Base-by-base conservation (phyloP, 2,329 filamentous ascomycete species). In the Calycina marina region DNA sequence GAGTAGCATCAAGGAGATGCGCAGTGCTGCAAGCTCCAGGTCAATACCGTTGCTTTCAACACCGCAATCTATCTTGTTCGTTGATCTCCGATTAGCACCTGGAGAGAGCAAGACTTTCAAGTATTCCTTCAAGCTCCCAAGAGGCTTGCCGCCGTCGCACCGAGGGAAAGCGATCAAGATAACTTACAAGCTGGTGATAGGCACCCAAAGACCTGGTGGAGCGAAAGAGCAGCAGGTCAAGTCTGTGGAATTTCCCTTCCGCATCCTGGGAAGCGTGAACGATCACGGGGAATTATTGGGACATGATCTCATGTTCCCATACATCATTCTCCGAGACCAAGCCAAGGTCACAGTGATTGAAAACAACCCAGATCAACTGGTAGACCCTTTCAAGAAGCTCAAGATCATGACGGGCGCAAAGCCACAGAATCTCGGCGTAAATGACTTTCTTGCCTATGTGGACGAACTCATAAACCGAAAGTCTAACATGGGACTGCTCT, bases 1-100 rank as follows among this genome's bases (percentile, higher is more conserved):
- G 43, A 93, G 88, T 57, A 92, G 80, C 37, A 86, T 98, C 51
- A 85, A 86, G 49, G 86, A 96, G 52, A 94, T 96, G 83, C 78
- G 86, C 42, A 82, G 81, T 3, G 77, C 80, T 31, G 80, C 79
- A 15, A 90, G 79, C 52, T 80, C 84, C 18, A 86, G 84, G 51
- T 79, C 82, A 3, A 77, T 98, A 26, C 90, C 90, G 0, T 62
- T 98, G 28, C 65, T 98, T n/a, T 90, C 83, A 11, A 96, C 88
- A 4, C 86, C 88, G 1, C 90, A 96, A 57, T 93, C 85, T 2
- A 83, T 98, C 39, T 61, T 98, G 9, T 98, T 98, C 54, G 90
- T 98, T 32, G 86, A 98, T 54, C 62, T 98, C 35, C 75, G 79
- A 46, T 67, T 98, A 14, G 77, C 70, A 5, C 86, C 90, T 0